Conservation (phyloP, 73 alveolate species). For the Stentor coeruleus region DNA sequence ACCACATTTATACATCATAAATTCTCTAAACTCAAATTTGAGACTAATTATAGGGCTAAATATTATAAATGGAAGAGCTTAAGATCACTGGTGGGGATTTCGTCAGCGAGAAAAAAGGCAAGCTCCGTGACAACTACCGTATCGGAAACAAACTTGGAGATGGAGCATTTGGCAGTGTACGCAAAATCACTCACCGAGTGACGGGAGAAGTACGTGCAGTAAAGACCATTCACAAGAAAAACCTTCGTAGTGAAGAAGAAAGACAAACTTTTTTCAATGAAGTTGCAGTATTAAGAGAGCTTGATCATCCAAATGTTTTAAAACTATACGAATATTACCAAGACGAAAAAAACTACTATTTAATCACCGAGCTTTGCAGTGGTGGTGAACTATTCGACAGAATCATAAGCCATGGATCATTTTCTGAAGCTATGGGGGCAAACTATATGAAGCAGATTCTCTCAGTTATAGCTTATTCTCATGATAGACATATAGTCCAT, state of each 20-base stretch:
- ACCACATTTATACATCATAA: no score
- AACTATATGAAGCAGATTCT: not conserved
- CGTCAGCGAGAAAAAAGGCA: no score
- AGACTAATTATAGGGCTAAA: no score
- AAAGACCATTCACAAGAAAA: not conserved
- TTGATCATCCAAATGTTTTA: conserved; percentile 82
- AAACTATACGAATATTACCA: conserved; percentile 79
- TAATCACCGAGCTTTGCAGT: conserved; percentile 56
- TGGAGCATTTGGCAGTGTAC: not conserved
- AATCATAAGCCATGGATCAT: conserved; percentile 25
- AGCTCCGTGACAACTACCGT: no score
- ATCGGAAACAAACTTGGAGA: not conserved
- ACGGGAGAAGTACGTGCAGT: not conserved
- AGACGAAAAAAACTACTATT: conserved; percentile 72
- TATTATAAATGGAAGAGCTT: no score
- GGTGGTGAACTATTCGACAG: conserved; percentile 75
- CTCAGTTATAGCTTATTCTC: not conserved
- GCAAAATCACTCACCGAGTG: not conserved
- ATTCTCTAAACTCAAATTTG: no score
- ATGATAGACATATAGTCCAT: not conserved
- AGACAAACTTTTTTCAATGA: not conserved
- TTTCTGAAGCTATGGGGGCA: not conserved
- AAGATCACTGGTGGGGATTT: no score
- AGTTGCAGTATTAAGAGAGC: not conserved
- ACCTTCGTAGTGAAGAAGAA: not conserved